Conservation (phyloP, 1,139 yeast species). For the Suhomyces wounanorum region DNA sequence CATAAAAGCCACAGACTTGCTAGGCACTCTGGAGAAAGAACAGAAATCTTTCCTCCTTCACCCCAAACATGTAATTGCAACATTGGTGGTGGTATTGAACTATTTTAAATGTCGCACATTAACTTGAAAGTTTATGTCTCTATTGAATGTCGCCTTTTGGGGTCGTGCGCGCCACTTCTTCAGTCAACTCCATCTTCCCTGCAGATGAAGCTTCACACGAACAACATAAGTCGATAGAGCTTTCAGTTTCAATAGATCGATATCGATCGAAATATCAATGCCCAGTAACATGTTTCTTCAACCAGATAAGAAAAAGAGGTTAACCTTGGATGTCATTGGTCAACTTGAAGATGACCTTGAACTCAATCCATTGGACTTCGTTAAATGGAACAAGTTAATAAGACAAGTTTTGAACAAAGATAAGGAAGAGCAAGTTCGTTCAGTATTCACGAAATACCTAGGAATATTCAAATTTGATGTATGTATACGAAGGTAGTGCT, state of each 20-base stretch:
- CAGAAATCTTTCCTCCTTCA: constrained; percentile 29
- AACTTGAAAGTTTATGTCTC: not conserved
- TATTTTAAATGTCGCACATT: constrained; percentile 2
- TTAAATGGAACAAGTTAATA: constrained; percentile 59
- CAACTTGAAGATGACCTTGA: constrained; percentile 62
- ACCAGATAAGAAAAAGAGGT: constrained; percentile 32
- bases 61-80: constrained; percentile 61
- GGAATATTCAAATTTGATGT: constrained; percentile 61
- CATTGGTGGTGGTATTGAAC: constrained; percentile 3
- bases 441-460: constrained; percentile 62
- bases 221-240: not conserved
- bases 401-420: constrained; percentile 58
- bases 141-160: not conserved
- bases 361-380: constrained; percentile 57
- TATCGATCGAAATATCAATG: constrained; percentile 5
- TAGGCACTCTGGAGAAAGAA: constrained; percentile 43
- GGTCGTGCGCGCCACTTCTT: constrained; percentile 7
- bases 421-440: constrained; percentile 62
- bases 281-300: constrained; percentile 25
- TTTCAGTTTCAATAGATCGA: not conserved
- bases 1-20: constrained; percentile 40
- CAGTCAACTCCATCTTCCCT: constrained; percentile 4
- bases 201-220: not conserved
- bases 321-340: constrained; percentile 52
- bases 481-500: constrained; percentile 17